These are phyloP conservation scores for Pythium aquatile DNA, from an alignment of 352 stramenopile species.

Conservation along the genomic window DNA sequence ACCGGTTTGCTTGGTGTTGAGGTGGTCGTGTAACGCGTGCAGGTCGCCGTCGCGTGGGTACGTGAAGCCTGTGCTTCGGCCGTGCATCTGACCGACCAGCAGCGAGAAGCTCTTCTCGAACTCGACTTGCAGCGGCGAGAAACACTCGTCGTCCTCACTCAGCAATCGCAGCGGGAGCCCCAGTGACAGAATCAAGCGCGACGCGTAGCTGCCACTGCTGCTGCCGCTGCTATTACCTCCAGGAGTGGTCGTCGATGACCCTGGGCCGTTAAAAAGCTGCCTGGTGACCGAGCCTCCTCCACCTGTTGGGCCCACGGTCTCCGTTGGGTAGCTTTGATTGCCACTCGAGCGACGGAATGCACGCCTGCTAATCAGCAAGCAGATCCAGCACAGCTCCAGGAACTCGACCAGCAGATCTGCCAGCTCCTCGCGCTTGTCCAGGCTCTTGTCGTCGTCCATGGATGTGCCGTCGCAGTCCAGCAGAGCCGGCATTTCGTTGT, in stretches of 20 bases:
- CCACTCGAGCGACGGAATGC: conserved; percentile 39
- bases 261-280: background rate
- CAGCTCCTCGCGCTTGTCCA: conserved; percentile 42
- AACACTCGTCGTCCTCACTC: conserved; percentile 11
- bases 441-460: conserved; percentile 36
- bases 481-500: conserved; percentile 15
- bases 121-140: conserved; percentile 64
- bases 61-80: conserved; percentile 35
- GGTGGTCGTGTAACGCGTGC: conserved; percentile 30
- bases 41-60: conserved; percentile 30
- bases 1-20: conserved; percentile 16
- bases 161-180: background rate
- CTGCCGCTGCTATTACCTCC: background rate
- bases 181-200: background rate
- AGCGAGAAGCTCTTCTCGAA: conserved; percentile 66
- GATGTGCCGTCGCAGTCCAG: conserved; percentile 32
- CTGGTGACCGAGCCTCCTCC: background rate
- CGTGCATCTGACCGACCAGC: conserved; percentile 44
- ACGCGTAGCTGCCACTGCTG: background rate
- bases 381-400: conserved; percentile 49
- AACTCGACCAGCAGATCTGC: conserved; percentile 61
- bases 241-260: background rate
- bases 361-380: conserved; percentile 58
- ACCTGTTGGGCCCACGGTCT: background rate
- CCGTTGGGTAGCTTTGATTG: background rate